Base-by-base conservation (phyloP, 176 grass and related monocot species). In the Secale cereale region DNA sequence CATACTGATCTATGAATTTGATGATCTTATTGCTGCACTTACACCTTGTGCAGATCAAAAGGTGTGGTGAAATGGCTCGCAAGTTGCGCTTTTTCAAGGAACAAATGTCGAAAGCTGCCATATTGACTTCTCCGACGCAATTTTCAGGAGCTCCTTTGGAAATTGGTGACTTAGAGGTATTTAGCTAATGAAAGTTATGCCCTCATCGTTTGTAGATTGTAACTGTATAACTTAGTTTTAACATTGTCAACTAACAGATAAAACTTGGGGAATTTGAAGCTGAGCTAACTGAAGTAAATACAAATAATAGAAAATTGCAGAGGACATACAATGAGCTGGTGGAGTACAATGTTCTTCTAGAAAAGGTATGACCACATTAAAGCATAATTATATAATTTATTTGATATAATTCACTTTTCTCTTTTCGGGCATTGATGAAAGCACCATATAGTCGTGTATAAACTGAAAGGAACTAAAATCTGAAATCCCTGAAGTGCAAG, bases 211-310 rank as follows among this genome's bases (percentile, higher is more conserved):
- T 52, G 13, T 31, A 64, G 16, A 43, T 43, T 76, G 5, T 40
- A 63, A 57, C 20, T 25, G 35, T 50, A 40, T 2, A 64, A 59
- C 10, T 81, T 33, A 23, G 65, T 35, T 48, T 82, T 75, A 74
- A 85, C 61, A 13, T 45, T 75, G 56, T 10, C 52, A 52, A 36
- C 23, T 87, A 65, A 82, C 82, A 98, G 96, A 83, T 95, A 61
- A 98, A 94, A 82, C 88, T 98, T 37, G 96, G 91, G 56, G 91
- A 98, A 70, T 76, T 92, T 32, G 96, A 98, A 91, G 43, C 81
- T 81, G 96, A 98, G 81, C 86, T 98, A 59, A 95, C 71, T 75
- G 96, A 98, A 91, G 96, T 95, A 77, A 98, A 98, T 85, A 71
- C 89, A 85, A 95, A 98, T 74, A 95, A 88, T 69, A 91, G 93